Evolutionary conservation across 306 rosid genomes (phyloP).

Genomic region (Gastrolobium bilobum): DNA sequence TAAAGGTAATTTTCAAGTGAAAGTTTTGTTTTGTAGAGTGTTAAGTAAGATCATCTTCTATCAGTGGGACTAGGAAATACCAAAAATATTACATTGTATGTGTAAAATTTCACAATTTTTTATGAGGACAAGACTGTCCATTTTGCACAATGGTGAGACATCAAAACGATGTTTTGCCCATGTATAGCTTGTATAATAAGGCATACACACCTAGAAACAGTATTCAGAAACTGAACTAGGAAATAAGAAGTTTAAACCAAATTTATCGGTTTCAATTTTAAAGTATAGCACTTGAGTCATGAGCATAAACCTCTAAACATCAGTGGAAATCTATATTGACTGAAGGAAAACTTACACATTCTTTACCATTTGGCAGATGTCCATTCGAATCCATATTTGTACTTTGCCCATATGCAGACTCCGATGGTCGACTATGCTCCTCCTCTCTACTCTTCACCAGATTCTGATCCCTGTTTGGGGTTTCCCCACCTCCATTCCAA

Average conservation of each 20-base stretch:
- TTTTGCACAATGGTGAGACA: neutral
- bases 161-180: neutral
- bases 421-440: conserved; percentile 45
- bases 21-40: neutral
- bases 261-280: conserved; percentile 33
- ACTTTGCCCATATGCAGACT: conserved; percentile 42
- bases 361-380: conserved; percentile 58
- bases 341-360: conserved; percentile 64
- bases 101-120: neutral
- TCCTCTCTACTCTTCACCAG: conserved; percentile 52
- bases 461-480: conserved; percentile 45
- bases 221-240: conserved; percentile 10
- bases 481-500: conserved; percentile 51
- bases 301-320: conserved; percentile 28
- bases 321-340: neutral
- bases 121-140: neutral
- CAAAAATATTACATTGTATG: neutral
- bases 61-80: conserved; percentile 16
- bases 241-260: conserved; percentile 28
- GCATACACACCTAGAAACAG: conserved; percentile 8
- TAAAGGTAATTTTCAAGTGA: conserved; percentile 12
- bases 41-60: conserved; percentile 4
- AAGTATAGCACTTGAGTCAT: conserved; percentile 7
- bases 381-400: conserved; percentile 44
- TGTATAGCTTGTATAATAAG: conserved; percentile 30